Base-by-base conservation (phyloP, 768 basidiomycete genomes). In the Psilocybe azurescens region DNA sequence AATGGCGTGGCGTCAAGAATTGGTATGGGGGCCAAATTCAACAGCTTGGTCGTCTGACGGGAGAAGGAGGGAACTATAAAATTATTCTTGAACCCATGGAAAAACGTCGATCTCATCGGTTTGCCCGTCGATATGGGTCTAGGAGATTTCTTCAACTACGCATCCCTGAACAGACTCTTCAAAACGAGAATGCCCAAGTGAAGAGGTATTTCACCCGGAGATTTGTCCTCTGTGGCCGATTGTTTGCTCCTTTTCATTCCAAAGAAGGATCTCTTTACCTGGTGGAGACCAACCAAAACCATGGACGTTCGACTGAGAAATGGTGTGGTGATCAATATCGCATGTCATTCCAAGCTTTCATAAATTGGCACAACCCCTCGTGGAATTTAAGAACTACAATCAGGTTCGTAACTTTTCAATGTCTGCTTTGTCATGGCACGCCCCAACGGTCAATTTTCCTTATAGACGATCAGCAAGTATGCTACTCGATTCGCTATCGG, bases 1-100 rank as follows among this genome's bases (percentile, higher is more conserved):
- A 69, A 0, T 89, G 83, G 80, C 60, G 79, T 24, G 82, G 78
- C 5, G 79, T 74, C 18, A 56, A 74, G 1, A 70, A 82, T 51
- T 93, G 90, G 89, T 86, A 88, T 55, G 90, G 90, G 0, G 91
- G 91, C 2, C 80, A 77, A 20, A 82, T 93, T 2, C 89, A 90
- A 59, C 89, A 88, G 62, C 66, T 83, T 5, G 83, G 78, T 3
- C 75, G 77, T 2, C 64, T 89, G 14, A 44, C 14, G 7, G 14
- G 71, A 73, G 30, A 74, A 75, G 44, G 65, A 69, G 60, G 48
- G 13, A 60, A 56, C 1, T 81, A 76, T 57, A 71, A 62, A 4
- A 72, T 92, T n/a, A 68, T 70, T 3, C 79, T 92, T 1, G 83
- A 87, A 39, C 80, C 78, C 14, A 80, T 89, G 61, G 83, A 86